These are phyloP conservation scores for Kandelia obovata DNA, from an alignment of 345 rosid species.

Conservation along the genomic window DNA sequence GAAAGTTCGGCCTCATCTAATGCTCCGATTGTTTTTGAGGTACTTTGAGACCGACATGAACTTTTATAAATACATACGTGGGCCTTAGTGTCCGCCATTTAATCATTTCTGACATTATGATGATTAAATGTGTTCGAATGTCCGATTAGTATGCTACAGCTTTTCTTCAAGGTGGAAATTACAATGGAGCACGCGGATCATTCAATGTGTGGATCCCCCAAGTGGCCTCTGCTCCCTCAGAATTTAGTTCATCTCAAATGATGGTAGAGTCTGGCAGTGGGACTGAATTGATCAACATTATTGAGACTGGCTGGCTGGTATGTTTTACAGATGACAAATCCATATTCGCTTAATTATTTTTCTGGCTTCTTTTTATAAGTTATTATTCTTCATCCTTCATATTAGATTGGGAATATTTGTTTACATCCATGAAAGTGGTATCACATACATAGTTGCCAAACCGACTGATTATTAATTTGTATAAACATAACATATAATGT, in stretches of 20 bases:
- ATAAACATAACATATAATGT: too few relatives aligned
- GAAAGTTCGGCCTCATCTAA: too few relatives aligned
- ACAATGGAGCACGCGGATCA: neutral
- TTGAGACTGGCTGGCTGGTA: neutral
- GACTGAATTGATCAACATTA: neutral
- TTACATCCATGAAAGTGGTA: too few relatives aligned
- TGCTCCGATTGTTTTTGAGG: slow-evolving; percentile 6
- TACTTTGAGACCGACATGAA: neutral
- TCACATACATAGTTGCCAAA: too few relatives aligned
- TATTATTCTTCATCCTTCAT: too few relatives aligned
- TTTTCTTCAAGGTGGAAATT: neutral
- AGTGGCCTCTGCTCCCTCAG: neutral
- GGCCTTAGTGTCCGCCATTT: too few relatives aligned
- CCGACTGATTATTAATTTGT: too few relatives aligned
- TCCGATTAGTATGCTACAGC: neutral
- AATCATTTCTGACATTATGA: too few relatives aligned
- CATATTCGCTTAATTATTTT: neutral
- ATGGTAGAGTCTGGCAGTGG: neutral
- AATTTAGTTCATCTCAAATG: neutral
- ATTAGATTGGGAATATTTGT: too few relatives aligned
- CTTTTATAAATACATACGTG: neutral
- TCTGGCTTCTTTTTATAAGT: too few relatives aligned
- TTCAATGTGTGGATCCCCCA: neutral
- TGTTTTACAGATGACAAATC: neutral
- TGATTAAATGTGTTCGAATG: too few relatives aligned